Conservation (phyloP, 2,329 filamentous ascomycete species). For the Hypoxylon sp. region DNA sequence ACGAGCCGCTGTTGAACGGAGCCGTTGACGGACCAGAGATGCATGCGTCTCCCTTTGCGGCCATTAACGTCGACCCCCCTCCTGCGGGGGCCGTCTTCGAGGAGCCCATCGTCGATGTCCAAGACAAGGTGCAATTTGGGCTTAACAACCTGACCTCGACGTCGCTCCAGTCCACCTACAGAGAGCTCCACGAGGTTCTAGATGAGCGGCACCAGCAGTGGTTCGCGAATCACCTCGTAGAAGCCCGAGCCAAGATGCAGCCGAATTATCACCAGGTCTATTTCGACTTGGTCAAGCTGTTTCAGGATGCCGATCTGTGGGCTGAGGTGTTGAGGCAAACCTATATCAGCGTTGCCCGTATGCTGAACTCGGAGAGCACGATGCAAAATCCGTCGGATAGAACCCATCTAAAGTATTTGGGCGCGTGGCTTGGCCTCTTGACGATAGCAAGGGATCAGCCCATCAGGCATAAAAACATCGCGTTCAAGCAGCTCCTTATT, state of each 20-base stretch:
- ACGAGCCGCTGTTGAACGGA: constrained; percentile 72
- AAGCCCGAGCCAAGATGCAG: constrained; percentile 95
- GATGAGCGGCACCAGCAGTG: constrained; percentile 88
- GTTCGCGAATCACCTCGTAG: constrained; percentile 95
- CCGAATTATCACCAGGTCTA: constrained; percentile 96
- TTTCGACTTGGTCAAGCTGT: constrained; percentile 83
- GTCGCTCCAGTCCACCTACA: constrained; percentile 84
- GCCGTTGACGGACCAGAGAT: constrained; percentile 73
- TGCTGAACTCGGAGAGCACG: constrained; percentile 90
- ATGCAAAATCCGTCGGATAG: constrained; percentile 85
- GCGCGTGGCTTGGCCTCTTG: constrained; percentile 89
- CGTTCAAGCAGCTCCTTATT: constrained; percentile 93
- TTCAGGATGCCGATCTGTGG: constrained; percentile 82
- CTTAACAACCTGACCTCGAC: constrained; percentile 95
- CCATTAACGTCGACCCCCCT: constrained; percentile 78
- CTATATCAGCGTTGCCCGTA: constrained; percentile 81
- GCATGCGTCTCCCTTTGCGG: constrained; percentile 74
- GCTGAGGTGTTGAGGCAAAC: constrained; percentile 92
- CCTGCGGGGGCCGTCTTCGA: constrained; percentile 71
- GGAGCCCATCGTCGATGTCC: constrained; percentile 82
- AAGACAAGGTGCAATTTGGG: constrained; percentile 94
- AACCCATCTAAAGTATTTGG: constrained; percentile 89
- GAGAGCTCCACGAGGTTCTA: constrained; percentile 80
- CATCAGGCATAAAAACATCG: constrained; percentile 95
- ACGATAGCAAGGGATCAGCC: constrained; percentile 94